A percentile compares a stretch with the other conserved stretches of the same genome.
Conservation (phyloP, 176 grass and related monocot genomes). For the Aegilops longissima region DNA sequence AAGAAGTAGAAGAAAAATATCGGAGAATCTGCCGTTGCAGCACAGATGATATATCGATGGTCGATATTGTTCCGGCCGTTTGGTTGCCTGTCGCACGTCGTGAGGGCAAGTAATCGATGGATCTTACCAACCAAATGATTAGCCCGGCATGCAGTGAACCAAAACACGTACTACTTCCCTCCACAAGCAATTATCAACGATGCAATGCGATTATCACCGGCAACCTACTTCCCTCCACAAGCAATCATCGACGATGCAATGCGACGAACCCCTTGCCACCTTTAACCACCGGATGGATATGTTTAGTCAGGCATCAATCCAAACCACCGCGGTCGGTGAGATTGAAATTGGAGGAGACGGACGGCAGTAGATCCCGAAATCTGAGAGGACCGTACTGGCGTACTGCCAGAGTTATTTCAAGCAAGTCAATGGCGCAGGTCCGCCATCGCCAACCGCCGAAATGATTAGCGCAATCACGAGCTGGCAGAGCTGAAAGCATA, state of each 20-base stretch:
- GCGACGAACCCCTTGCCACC: not conserved
- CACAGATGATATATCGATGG: not conserved
- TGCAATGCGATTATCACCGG: not conserved
- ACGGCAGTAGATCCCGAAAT: conserved; percentile 26
- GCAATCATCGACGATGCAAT: not conserved
- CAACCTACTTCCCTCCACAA: not conserved
- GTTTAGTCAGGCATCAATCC: not conserved
- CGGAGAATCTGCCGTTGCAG: conserved; percentile 21
- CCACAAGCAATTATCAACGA: not conserved
- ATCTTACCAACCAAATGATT: conserved; percentile 52
- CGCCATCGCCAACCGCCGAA: conserved; percentile 41
- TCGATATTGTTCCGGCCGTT: conserved; percentile 1
- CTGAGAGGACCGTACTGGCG: not conserved
- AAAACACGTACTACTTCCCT: not conserved
- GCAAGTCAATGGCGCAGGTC: conserved; percentile 32
- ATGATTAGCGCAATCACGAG: conserved; percentile 50
- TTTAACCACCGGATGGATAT: conserved; percentile 36
- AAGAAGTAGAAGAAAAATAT: not conserved
- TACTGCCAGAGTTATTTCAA: not conserved
- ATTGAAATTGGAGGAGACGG: not conserved
- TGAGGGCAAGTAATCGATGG: conserved; percentile 23
- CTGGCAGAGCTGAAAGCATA: not conserved
- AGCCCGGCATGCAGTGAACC: not conserved
- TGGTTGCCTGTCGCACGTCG: conserved; percentile 21
- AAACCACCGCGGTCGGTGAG: conserved; percentile 5